Evolutionary conservation across 805 yeast genomes (phyloP).

Genomic region (Scheffersomyces coipomensis): DNA sequence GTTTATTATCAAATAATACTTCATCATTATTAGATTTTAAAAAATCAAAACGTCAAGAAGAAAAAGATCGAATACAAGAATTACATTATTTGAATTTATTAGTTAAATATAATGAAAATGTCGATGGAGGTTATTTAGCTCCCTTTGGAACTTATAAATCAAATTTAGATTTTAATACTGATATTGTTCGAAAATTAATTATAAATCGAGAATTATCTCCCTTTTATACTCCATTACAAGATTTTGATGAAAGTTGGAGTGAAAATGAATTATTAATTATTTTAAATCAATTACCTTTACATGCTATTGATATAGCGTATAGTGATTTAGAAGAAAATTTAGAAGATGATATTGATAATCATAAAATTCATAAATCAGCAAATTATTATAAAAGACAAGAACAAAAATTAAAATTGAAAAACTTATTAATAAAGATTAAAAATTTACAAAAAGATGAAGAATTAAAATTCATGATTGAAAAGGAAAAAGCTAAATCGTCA

Average conservation of each 20-base stretch:
- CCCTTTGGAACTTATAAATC: constrained; percentile 88
- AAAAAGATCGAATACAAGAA: constrained; percentile 53
- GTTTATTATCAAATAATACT: constrained; percentile 9
- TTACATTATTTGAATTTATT: constrained; percentile 55
- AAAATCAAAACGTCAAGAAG: constrained; percentile 40
- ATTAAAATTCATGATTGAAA: constrained; percentile 27
- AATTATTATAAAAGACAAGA: constrained; percentile 49
- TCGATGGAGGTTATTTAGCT: constrained; percentile 92
- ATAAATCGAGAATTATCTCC: constrained; percentile 78
- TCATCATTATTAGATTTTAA: constrained; percentile 16
- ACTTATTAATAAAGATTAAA: constrained; percentile 29
- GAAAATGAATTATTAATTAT: constrained; percentile 59
- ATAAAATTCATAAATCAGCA: constrained; percentile 51
- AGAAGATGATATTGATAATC: constrained; percentile 66
- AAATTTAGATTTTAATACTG: constrained; percentile 70
- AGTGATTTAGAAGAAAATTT: constrained; percentile 51
- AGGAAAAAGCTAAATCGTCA: constrained; percentile 10
- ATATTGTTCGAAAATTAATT: constrained; percentile 69
- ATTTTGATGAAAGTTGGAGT: constrained; percentile 69
- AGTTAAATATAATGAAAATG: constrained; percentile 63
- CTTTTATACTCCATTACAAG: constrained; percentile 85
- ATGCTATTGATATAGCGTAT: constrained; percentile 51
- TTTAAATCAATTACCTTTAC: constrained; percentile 52
- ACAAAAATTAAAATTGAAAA: constrained; percentile 44
- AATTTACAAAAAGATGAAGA: constrained; percentile 35